Percentiles rank a stretch among this genome's conserved stretches.
These are phyloP conservation scores for Aspergillus glaucus DNA, from an alignment of 2,329 filamentous ascomycete genomes.

Conservation along the genomic window DNA sequence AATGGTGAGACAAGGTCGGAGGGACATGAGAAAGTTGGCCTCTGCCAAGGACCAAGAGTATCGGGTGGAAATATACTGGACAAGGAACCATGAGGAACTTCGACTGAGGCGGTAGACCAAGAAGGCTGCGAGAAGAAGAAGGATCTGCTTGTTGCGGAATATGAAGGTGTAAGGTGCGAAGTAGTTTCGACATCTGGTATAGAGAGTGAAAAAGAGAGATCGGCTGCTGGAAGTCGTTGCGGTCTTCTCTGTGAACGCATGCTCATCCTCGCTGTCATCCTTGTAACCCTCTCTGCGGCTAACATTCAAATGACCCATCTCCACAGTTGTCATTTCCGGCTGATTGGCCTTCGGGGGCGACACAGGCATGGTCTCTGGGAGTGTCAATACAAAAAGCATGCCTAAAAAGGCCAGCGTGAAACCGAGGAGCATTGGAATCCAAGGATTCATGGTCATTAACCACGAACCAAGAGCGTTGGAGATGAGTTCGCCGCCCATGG, in stretches of 20 bases:
- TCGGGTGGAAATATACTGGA: conserved; percentile 49
- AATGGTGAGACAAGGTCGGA: conserved; percentile 44
- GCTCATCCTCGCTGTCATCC: conserved; percentile 3
- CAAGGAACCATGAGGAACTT: conserved; percentile 41
- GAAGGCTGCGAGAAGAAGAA: conserved; percentile 42
- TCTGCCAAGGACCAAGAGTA: conserved; percentile 44
- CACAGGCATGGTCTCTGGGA: conserved; percentile 37
- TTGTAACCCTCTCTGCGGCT: conserved; percentile 13
- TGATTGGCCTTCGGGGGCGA: neutral
- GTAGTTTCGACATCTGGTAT: conserved; percentile 19
- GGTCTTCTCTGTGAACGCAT: conserved; percentile 8
- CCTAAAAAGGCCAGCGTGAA: conserved; percentile 27
- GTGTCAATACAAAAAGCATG: conserved; percentile 24
- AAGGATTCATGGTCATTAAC: conserved; percentile 36
- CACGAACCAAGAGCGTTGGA: conserved; percentile 35
- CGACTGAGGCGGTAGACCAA: conserved; percentile 45
- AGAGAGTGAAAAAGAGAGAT: conserved; percentile 12
- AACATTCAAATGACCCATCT: conserved; percentile 22
- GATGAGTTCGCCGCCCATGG: conserved; percentile 35
- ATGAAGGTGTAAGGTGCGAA: conserved; percentile 35
- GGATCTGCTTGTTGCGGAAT: conserved; percentile 35
- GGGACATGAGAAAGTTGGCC: conserved; percentile 39
- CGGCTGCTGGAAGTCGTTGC: conserved; percentile 3
- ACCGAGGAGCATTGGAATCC: conserved; percentile 35
- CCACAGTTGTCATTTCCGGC: conserved; percentile 10